Evolutionary conservation across 257 asterid species (phyloP).

Genomic region (Oldenlandia corymbosa): DNA sequence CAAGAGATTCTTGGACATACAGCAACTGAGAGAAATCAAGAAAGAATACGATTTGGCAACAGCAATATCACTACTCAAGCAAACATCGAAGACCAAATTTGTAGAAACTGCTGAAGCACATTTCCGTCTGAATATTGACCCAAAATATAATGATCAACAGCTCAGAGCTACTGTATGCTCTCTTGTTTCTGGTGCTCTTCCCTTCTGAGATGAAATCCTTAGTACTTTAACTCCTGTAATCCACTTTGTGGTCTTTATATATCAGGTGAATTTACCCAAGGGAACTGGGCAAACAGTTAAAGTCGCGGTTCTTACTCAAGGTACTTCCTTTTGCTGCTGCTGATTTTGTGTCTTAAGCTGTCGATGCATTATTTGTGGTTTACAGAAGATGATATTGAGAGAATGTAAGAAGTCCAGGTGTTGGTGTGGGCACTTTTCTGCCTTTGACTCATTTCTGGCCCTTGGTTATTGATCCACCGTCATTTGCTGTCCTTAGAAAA

Average conservation of each 20-base stretch:
- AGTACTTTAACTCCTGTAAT: not conserved
- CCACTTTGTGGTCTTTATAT: slow-evolving; percentile 10
- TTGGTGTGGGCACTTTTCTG: not conserved
- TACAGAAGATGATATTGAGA: not conserved
- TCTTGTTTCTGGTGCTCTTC: slow-evolving; percentile 5
- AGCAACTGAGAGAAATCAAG: slow-evolving; percentile 73
- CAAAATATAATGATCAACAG: slow-evolving; percentile 94
- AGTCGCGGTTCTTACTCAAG: slow-evolving; percentile 98
- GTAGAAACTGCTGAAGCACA: slow-evolving; percentile 91
- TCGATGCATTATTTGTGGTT: not conserved
- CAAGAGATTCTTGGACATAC: slow-evolving; percentile 92
- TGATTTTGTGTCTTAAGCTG: not conserved
- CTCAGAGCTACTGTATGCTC: slow-evolving; percentile 90
- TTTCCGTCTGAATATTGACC: slow-evolving; percentile 97
- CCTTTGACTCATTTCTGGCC: not conserved
- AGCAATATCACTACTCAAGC: slow-evolving; percentile 71
- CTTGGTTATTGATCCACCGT: not conserved
- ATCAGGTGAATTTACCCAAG: slow-evolving; percentile 92
- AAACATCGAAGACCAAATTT: slow-evolving; percentile 69
- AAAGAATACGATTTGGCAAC: slow-evolving; percentile 77
- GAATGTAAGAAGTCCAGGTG: slow-evolving; percentile 1
- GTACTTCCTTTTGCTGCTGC: slow-evolving; percentile 27
- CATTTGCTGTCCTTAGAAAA: not conserved
- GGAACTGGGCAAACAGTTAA: slow-evolving; percentile 93
- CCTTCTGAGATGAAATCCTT: not conserved